Percentiles rank a stretch among this genome's conserved stretches.
phyloP scores from a whole-genome alignment of 2,329 filamentous ascomycete genomes.

The Penicillium sclerotiorum region DNA sequence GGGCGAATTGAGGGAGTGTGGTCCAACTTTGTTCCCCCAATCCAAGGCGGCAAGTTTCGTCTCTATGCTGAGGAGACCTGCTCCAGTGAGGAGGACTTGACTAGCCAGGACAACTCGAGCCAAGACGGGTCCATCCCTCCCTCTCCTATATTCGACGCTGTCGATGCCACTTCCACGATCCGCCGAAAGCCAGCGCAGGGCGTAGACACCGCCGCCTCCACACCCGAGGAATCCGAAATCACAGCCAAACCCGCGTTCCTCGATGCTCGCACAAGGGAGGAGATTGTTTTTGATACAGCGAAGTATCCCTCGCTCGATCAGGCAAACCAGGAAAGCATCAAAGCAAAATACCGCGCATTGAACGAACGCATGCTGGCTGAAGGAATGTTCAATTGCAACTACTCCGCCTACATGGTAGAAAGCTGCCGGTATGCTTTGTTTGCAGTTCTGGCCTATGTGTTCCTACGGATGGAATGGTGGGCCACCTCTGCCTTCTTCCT shows the following conservation, averaged over 20 bases:
- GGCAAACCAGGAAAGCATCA: constrained; percentile 72
- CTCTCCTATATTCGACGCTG: constrained; percentile 62
- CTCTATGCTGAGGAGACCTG: constrained; percentile 51
- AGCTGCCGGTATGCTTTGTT: constrained; percentile 70
- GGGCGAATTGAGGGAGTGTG: constrained; percentile 79
- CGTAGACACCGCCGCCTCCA: constrained; percentile 36
- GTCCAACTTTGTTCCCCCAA: constrained; percentile 86
- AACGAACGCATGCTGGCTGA: constrained; percentile 71
- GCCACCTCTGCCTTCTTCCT: constrained; percentile 71
- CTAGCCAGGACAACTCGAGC: constrained; percentile 46
- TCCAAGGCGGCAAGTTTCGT: constrained; percentile 83
- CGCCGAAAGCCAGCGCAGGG: constrained; percentile 47
- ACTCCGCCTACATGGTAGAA: constrained; percentile 77
- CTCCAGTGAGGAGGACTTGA: constrained; percentile 40
- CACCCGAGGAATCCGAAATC: constrained; percentile 23
- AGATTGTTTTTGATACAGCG: constrained; percentile 73
- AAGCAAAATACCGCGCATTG: constrained; percentile 78
- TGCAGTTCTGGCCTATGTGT: constrained; percentile 62
- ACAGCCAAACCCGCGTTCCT: constrained; percentile 62
- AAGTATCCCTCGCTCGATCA: constrained; percentile 80
- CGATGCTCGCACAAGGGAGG: constrained; percentile 71
- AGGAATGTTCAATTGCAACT: constrained; percentile 83
- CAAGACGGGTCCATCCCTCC: constrained; percentile 57
- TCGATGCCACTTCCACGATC: constrained; percentile 41
- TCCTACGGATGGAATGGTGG: constrained; percentile 68